These are phyloP conservation scores for Phytophthora sojae DNA, from an alignment of 352 stramenopile species.

Conservation along the genomic window DNA sequence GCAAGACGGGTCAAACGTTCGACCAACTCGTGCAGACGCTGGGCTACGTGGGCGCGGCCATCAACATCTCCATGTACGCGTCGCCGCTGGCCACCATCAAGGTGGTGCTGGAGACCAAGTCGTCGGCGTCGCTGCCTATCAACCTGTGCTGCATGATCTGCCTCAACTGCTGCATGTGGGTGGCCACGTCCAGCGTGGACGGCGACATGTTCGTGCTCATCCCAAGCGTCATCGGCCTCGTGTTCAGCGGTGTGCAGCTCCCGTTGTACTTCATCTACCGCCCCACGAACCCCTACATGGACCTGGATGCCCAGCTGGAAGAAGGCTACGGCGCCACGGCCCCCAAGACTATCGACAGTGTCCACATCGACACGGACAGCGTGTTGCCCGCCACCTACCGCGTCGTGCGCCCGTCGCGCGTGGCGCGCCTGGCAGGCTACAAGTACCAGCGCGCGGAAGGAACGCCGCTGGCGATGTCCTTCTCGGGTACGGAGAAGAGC, in stretches of 20 bases:
- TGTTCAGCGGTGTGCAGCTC: slow-evolving; percentile 55
- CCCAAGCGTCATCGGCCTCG: slow-evolving; percentile 50
- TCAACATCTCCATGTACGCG: slow-evolving; percentile 62
- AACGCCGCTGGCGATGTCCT: slow-evolving; percentile 22
- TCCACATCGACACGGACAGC: slow-evolving; percentile 9
- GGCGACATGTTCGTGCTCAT: slow-evolving; percentile 56
- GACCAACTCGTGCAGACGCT: slow-evolving; percentile 28
- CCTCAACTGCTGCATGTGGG: slow-evolving; percentile 69
- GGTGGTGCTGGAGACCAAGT: slow-evolving; percentile 59
- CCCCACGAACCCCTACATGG: slow-evolving; percentile 19
- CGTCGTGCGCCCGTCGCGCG: slow-evolving; percentile 33
- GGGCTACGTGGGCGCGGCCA: slow-evolving; percentile 51
- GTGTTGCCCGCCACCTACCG: slow-evolving; percentile 25
- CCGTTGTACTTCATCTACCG: slow-evolving; percentile 65
- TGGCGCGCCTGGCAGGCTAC: slow-evolving; percentile 29
- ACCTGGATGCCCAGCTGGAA: slow-evolving; percentile 29
- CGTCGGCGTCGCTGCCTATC: slow-evolving; percentile 62
- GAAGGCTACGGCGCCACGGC: slow-evolving; percentile 28
- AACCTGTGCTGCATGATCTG: slow-evolving; percentile 53
- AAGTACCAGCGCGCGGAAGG: slow-evolving; percentile 37
- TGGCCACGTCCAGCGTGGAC: slow-evolving; percentile 53
- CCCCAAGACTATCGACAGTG: slow-evolving; percentile 13
- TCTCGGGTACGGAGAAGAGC: slow-evolving; percentile 25
- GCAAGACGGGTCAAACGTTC: slow-evolving; percentile 38
- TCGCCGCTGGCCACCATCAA: slow-evolving; percentile 63